Conservation (phyloP, 441 rosid species). For the Brassica hybrid region DNA sequence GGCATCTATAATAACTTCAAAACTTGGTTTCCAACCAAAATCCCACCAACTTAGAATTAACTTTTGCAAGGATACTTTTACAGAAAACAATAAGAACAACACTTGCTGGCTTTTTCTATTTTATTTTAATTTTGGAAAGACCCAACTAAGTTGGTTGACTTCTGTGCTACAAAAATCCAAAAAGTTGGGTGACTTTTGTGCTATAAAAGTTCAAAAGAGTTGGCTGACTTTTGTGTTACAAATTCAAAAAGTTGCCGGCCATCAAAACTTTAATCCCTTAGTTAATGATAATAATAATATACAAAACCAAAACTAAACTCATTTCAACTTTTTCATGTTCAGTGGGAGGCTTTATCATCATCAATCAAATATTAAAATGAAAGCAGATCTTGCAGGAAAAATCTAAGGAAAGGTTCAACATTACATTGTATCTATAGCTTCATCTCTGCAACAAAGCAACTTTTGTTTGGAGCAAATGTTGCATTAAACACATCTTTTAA, state of each 20-base stretch:
- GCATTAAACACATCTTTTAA: background rate
- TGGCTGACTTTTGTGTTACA: background rate
- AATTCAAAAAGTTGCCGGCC: constrained; percentile 7
- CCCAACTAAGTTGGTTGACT: background rate
- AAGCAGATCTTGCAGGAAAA: constrained; percentile 2
- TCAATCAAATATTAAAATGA: background rate
- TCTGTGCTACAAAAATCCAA: background rate
- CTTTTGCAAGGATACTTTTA: background rate
- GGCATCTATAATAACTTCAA: background rate
- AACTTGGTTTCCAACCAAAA: background rate
- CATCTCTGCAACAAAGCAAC: background rate
- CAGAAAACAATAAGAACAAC: background rate
- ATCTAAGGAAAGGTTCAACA: constrained; percentile 11
- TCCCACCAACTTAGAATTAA: background rate
- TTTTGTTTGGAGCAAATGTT: background rate
- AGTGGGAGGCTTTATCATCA: background rate
- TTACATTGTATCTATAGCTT: background rate
- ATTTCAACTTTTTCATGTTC: constrained; percentile 1
- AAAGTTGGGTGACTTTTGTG: background rate
- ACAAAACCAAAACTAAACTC: background rate
- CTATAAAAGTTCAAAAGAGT: background rate
- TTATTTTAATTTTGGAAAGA: background rate
- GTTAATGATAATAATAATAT: background rate
- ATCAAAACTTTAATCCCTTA: background rate
- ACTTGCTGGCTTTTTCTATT: background rate